Conservation (phyloP, 192 early-diverging fungal species). For the Coemansia sp. region DNA sequence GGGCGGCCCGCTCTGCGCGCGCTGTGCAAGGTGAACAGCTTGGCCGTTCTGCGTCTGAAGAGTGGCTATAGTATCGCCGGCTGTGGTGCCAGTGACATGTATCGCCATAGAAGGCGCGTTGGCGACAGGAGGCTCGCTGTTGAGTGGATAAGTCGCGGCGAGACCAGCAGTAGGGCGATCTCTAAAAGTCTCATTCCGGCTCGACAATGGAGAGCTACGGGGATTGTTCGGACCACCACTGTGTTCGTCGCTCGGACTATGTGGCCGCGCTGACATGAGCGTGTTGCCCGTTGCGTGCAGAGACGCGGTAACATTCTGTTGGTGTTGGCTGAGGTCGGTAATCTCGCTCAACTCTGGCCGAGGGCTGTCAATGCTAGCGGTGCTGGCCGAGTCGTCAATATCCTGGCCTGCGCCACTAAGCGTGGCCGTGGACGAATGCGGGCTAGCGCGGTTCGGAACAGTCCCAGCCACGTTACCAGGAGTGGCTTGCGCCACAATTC, state of each 20-base stretch:
- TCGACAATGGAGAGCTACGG: background rate
- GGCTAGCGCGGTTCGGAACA: conserved; percentile 14
- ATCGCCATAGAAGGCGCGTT: no score
- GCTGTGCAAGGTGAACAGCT: background rate
- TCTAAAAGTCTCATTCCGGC: background rate
- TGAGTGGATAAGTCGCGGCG: background rate
- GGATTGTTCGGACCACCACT: background rate
- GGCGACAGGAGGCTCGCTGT: background rate
- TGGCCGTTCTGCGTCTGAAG: background rate
- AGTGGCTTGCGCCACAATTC: background rate
- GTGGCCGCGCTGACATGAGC: background rate
- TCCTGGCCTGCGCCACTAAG: conserved; percentile 31
- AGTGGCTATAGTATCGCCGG: no score
- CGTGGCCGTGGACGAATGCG: conserved; percentile 45
- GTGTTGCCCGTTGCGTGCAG: background rate
- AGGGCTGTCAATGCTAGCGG: conserved; percentile 42
- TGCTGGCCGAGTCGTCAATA: conserved; percentile 31
- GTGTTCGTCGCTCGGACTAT: background rate
- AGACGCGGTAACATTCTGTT: background rate
- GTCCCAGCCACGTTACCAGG: background rate
- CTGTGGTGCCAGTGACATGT: no score
- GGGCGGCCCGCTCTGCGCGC: background rate
- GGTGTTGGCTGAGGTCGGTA: background rate
- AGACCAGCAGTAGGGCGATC: background rate
- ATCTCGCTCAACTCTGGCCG: background rate